Base-by-base conservation (phyloP, 495 filamentous ascomycete species). In the Tuber borchii region DNA sequence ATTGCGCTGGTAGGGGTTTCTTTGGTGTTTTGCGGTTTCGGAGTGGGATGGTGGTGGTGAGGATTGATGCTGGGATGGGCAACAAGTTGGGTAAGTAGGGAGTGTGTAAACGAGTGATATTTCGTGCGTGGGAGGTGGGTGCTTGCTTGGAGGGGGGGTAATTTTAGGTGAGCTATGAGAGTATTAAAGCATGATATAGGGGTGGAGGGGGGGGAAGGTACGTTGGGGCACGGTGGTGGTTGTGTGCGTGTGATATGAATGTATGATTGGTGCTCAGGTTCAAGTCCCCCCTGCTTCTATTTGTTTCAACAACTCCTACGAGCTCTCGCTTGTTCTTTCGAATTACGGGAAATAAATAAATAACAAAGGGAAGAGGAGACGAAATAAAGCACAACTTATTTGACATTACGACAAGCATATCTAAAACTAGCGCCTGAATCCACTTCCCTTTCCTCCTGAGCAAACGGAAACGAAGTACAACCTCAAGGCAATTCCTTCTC, bases 401-500 rank as follows among this genome's bases (percentile, higher is more conserved):
- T 26, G 26, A 65, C 10, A 65, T 19, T 34, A 65, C 26, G 12
- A 65, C 56, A 65, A 34, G 5, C 26, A 65, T 65, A 65, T 16
- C 56, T 26, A 65, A 65, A 34, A 65, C 26, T 34, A 34, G 26
- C 56, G 3, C 56, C 12, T 16, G 3, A 65, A 65, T 34, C 26
- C 44, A 42, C 22, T 31, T 16, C 14, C 73, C n/a, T 70, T 8
- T 40, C 42, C 17, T 26, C 19, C 20, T 34, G 8, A 77, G 45
- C 43, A 40, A 77, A 71, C 44, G 5, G 42, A 70, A 70, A 78
- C 77, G 12, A 78, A 77, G 61, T 68, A 75, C 69, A 40, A 73
- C 70, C 70, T 79, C 70, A 65, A 34, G 56, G 56, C 70, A 51
- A 43, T 39, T 26, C 42, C 44, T 65, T 65, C 56, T 31, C 56